A percentile compares a stretch with the other conserved stretches of the same genome.
phyloP scores from a whole-genome alignment of 2,329 filamentous ascomycete species.

The Sclerotinia subarctica region DNA sequence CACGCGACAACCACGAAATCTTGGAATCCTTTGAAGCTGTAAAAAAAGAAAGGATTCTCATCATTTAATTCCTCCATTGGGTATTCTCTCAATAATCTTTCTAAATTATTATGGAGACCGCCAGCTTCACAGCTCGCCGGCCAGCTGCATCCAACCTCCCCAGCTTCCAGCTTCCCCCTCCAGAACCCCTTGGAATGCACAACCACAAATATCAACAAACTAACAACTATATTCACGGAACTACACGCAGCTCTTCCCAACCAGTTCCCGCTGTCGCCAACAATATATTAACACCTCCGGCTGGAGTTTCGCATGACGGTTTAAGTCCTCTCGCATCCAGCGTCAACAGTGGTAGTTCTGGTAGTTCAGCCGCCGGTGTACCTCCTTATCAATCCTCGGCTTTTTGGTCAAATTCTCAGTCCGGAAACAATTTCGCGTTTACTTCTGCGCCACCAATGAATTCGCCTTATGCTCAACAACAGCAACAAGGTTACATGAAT shows the following conservation, averaged over 20 bases:
- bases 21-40: not conserved
- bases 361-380: slow-evolving; percentile 54
- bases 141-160: slow-evolving; percentile 67
- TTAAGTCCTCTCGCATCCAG: slow-evolving; percentile 60
- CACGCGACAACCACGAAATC: not conserved
- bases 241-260: slow-evolving; percentile 42
- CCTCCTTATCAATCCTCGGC: slow-evolving; percentile 56
- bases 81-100: slow-evolving; percentile 33
- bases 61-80: slow-evolving; percentile 24
- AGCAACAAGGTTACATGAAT: slow-evolving; percentile 42
- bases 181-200: slow-evolving; percentile 49
- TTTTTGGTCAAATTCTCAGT: slow-evolving; percentile 55
- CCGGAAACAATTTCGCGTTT: slow-evolving; percentile 51
- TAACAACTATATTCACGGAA: slow-evolving; percentile 50
- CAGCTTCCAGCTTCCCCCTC: slow-evolving; percentile 65
- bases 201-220: slow-evolving; percentile 40
- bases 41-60: not conserved
- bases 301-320: slow-evolving; percentile 55
- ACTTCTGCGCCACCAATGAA: slow-evolving; percentile 47
- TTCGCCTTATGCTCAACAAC: slow-evolving; percentile 32
- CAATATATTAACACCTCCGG: slow-evolving; percentile 43
- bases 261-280: slow-evolving; percentile 40
- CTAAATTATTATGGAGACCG: slow-evolving; percentile 49
- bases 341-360: slow-evolving; percentile 57
- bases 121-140: slow-evolving; percentile 68